Evolutionary conservation across 805 yeast species (phyloP).

Genomic region (Lachancea sp.): DNA sequence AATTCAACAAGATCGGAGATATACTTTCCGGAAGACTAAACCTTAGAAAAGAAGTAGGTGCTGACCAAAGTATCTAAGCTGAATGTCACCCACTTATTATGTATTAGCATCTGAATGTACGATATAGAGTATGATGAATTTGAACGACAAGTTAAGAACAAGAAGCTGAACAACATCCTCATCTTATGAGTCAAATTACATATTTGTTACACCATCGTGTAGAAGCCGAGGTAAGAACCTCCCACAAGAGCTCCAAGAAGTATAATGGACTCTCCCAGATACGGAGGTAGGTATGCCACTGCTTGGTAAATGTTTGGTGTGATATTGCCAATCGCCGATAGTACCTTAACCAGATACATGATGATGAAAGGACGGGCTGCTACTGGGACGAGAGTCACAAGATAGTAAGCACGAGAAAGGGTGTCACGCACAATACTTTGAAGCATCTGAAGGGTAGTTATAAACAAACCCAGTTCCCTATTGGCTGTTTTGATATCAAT

Average conservation of each 20-base stretch:
- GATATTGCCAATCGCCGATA: not conserved
- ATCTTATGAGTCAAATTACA: not conserved
- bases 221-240: not conserved
- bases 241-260: not conserved
- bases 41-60: conserved; percentile 39
- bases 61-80: conserved; percentile 9
- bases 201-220: not conserved
- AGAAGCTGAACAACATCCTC: not conserved
- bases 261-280: not conserved
- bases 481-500: conserved; percentile 10
- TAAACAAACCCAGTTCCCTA: conserved; percentile 1
- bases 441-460: not conserved
- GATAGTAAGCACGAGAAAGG: not conserved
- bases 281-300: not conserved
- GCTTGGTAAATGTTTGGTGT: not conserved
- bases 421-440: not conserved
- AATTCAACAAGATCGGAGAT: conserved; percentile 52
- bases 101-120: conserved; percentile 9
- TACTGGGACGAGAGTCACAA: not conserved
- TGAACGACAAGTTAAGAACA: conserved; percentile 5
- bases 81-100: conserved; percentile 3
- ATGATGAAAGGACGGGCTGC: not conserved
- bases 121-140: conserved; percentile 11
- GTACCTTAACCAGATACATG: not conserved
- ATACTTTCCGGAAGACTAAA: conserved; percentile 65